phyloP scores from a whole-genome alignment of 441 rosid species.

The Populus tomentosa region DNA sequence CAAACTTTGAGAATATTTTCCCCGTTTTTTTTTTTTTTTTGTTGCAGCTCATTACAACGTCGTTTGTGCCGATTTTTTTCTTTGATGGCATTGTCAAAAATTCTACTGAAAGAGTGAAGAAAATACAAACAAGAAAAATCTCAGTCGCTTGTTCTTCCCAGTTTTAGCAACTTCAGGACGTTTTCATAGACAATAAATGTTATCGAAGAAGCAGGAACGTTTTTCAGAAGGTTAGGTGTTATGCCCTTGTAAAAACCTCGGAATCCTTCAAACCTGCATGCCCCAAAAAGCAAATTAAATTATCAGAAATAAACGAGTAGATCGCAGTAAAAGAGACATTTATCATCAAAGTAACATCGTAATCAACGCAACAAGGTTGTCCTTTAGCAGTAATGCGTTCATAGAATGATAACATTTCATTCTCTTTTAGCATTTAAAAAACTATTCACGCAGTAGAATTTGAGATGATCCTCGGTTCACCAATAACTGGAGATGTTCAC shows the following conservation, averaged over 20 bases:
- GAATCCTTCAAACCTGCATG: constrained; percentile 74
- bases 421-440: background rate
- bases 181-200: constrained; percentile 89
- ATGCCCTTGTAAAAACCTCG: constrained; percentile 89
- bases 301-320: background rate
- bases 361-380: background rate
- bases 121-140: background rate
- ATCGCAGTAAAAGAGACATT: background rate
- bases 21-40: too few species aligned
- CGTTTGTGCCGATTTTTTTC: too few species aligned
- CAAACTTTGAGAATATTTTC: too few species aligned
- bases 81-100: background rate
- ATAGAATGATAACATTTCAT: background rate
- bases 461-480: background rate
- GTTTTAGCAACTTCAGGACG: constrained; percentile 58
- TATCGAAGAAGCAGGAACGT: constrained; percentile 88
- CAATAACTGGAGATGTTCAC: too few species aligned
- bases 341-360: background rate
- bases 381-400: background rate
- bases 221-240: constrained; percentile 77
- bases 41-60: too few species aligned
- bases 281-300: constrained; percentile 1
- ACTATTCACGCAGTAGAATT: background rate
- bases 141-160: constrained; percentile 32
- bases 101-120: background rate